phyloP scores from a whole-genome alignment of 2,329 filamentous ascomycete species.

The Paradendryphiella salina region DNA sequence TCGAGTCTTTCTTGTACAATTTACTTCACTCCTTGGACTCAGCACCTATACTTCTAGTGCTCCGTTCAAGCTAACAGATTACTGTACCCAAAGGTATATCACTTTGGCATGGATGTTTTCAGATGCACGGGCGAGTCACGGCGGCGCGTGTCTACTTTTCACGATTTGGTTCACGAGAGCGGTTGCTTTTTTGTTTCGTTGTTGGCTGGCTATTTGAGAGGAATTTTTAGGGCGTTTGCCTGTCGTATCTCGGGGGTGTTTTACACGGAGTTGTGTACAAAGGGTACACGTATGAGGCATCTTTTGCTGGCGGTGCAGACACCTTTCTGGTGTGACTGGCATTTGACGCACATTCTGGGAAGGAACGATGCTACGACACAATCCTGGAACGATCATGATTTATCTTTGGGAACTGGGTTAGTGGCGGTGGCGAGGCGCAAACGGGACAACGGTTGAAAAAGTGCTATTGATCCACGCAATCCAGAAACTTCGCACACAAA shows the following conservation, averaged over 20 bases:
- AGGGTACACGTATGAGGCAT: not conserved
- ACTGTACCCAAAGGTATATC: not conserved
- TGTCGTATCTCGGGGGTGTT: not conserved
- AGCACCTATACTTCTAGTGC: not conserved
- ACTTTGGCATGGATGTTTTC: not conserved
- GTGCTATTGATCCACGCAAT: constrained; percentile 7
- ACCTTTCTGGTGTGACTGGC: not conserved
- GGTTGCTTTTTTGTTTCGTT: not conserved
- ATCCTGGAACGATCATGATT: not conserved
- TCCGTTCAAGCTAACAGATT: not conserved
- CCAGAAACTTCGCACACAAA: not conserved
- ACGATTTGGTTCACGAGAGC: not conserved
- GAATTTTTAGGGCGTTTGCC: not conserved
- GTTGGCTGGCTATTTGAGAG: not conserved
- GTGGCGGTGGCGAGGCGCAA: constrained; percentile 3
- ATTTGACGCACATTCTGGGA: not conserved
- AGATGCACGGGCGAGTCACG: not conserved
- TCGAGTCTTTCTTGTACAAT: constrained; percentile 5
- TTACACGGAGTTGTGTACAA: not conserved
- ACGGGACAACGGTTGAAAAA: constrained; percentile 8
- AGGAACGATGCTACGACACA: constrained; percentile 9
- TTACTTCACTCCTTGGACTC: constrained; percentile 4
- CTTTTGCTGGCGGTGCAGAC: not conserved
- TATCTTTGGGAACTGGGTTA: not conserved
- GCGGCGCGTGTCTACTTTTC: not conserved